Evolutionary conservation across 2,329 filamentous ascomycete species (phyloP).

Genomic region (Harringtonia aguacate): DNA sequence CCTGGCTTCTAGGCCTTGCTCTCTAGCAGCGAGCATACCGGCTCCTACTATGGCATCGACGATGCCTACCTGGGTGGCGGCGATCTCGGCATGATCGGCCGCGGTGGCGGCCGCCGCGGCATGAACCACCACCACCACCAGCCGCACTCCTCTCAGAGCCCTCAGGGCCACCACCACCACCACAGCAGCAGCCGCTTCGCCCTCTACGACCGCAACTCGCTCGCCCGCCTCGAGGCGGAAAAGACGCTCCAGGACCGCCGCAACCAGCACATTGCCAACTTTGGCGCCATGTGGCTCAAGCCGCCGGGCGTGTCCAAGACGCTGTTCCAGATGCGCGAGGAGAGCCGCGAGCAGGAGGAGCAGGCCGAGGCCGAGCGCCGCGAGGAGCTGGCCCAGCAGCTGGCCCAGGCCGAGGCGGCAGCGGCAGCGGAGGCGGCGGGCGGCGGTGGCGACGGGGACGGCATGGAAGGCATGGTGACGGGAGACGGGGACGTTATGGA

Average conservation of each 20-base stretch:
- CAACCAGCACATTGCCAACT: constrained; percentile 72
- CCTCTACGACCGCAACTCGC: constrained; percentile 44
- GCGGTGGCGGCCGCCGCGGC: background rate
- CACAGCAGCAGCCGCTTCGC: constrained; percentile 16
- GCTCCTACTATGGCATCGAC: constrained; percentile 10
- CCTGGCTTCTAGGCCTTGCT: background rate
- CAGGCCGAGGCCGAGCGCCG: constrained; percentile 63
- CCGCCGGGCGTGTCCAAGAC: constrained; percentile 85
- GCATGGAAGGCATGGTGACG: constrained; percentile 20
- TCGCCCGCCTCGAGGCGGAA: constrained; percentile 62
- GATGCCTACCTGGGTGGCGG: constrained; percentile 18
- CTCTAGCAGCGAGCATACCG: constrained; percentile 7
- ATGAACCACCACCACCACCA: constrained; percentile 18
- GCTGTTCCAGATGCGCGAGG: constrained; percentile 79
- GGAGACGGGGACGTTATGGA: constrained; percentile 27
- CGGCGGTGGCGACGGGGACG: constrained; percentile 29
- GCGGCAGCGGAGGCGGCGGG: constrained; percentile 36
- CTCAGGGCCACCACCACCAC: constrained; percentile 3
- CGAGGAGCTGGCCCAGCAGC: constrained; percentile 61
- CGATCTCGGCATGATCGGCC: constrained; percentile 15
- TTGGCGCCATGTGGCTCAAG: constrained; percentile 81
- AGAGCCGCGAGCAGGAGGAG: constrained; percentile 80
- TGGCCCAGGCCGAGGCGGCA: constrained; percentile 53
- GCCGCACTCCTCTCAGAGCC: constrained; percentile 6
- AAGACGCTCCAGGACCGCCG: constrained; percentile 68